phyloP scores from a whole-genome alignment of 2,329 filamentous ascomycete species.

The Epichloe uncinata region DNA sequence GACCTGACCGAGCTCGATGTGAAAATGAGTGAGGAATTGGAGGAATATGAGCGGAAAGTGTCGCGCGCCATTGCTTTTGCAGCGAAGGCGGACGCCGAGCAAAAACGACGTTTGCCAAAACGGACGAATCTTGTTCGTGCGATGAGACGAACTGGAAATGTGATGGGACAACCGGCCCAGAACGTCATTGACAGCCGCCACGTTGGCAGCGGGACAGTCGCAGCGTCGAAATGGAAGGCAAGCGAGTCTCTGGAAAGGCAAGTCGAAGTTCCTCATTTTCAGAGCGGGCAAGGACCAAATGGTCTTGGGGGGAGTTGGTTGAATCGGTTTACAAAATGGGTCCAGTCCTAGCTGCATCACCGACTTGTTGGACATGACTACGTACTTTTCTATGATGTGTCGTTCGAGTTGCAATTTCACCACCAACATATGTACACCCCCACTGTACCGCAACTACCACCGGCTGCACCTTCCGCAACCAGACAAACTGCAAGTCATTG shows the following conservation, averaged over 20 bases:
- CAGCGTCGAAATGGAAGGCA: neutral
- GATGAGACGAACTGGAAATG: neutral
- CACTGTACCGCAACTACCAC: neutral
- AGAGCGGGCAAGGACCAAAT: neutral
- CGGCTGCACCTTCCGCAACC: neutral
- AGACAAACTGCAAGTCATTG: neutral
- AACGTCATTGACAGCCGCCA: neutral
- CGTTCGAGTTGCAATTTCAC: too few species aligned
- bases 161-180: neutral
- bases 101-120: neutral
- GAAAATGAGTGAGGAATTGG: neutral
- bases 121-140: neutral
- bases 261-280: neutral
- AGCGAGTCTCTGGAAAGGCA: neutral
- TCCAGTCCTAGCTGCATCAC: too few species aligned
- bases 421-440: neutral
- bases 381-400: too few species aligned
- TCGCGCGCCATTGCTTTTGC: neutral
- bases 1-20: neutral
- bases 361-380: neutral
- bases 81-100: neutral
- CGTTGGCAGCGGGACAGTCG: neutral
- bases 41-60: neutral
- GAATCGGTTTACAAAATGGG: neutral
- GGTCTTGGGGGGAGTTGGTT: neutral